These are phyloP conservation scores for Colletotrichum destructivum DNA, from an alignment of 2,329 filamentous ascomycete genomes.

Conservation along the genomic window DNA sequence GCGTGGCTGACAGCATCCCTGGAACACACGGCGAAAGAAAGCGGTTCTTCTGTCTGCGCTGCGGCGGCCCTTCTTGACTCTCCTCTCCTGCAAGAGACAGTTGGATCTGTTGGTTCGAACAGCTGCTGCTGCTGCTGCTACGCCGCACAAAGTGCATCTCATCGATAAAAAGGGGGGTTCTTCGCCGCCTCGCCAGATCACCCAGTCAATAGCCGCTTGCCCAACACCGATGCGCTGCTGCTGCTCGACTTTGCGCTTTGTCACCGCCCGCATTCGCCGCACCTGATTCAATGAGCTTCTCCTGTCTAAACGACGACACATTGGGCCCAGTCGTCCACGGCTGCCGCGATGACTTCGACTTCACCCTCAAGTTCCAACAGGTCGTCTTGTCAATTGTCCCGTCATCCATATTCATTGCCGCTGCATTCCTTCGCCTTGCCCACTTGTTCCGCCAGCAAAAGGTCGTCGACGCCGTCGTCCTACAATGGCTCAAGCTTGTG, in stretches of 20 bases:
- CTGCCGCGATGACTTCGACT: conserved; percentile 65
- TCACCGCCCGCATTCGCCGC: neutral
- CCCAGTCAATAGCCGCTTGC: too few relatives aligned
- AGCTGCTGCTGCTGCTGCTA: neutral
- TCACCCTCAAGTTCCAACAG: conserved; percentile 65
- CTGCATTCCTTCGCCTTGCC: conserved; percentile 52
- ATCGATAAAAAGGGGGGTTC: neutral
- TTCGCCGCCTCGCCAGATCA: neutral
- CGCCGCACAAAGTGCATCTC: neutral
- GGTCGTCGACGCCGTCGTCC: conserved; percentile 53
- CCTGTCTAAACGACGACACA: conserved; percentile 51
- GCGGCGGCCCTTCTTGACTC: neutral
- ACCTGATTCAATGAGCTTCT: neutral
- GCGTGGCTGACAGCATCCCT: neutral
- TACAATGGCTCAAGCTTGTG: conserved; percentile 48
- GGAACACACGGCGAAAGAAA: neutral
- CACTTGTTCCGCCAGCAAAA: conserved; percentile 50
- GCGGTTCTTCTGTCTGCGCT: too few relatives aligned
- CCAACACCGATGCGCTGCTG: neutral
- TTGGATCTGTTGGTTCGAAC: neutral
- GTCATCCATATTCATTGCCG: conserved; percentile 54
- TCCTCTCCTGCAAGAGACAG: neutral
- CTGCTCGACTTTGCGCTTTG: neutral
- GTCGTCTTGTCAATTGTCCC: conserved; percentile 63
- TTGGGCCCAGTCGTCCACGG: conserved; percentile 62